Conservation (phyloP, 2,329 filamentous ascomycete species). For the Albifimbria verrucaria region DNA sequence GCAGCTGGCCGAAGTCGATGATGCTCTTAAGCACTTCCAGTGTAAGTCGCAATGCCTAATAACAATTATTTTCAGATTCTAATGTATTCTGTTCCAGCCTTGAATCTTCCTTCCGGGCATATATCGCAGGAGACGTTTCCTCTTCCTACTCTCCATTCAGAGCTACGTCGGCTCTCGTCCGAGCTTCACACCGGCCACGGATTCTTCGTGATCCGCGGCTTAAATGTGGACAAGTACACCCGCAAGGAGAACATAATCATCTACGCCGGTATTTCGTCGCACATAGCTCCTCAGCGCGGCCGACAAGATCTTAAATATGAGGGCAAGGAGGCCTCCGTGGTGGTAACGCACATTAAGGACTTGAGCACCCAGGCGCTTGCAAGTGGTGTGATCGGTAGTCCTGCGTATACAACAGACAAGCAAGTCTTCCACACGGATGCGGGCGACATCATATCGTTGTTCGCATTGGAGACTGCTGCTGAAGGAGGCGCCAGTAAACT, state of each 20-base stretch:
- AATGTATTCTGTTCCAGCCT: slow-evolving; percentile 18
- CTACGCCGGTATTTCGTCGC: slow-evolving; percentile 56
- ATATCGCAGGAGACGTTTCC: slow-evolving; percentile 15
- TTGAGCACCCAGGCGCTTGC: slow-evolving; percentile 14
- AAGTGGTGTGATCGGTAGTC: slow-evolving; percentile 46
- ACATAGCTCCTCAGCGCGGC: slow-evolving; percentile 51
- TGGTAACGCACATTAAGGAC: slow-evolving; percentile 24
- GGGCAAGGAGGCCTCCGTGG: slow-evolving; percentile 41
- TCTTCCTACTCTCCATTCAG: slow-evolving; percentile 16
- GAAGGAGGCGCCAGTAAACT: slow-evolving; percentile 56
- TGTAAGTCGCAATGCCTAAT: slow-evolving; percentile 20
- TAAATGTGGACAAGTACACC: slow-evolving; percentile 47
- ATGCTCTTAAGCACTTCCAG: slow-evolving; percentile 39
- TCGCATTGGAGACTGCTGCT: slow-evolving; percentile 49
- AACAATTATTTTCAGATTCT: neutral
- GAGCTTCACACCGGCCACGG: slow-evolving; percentile 56
- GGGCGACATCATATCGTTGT: slow-evolving; percentile 57
- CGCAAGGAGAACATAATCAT: slow-evolving; percentile 56
- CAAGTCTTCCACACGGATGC: slow-evolving; percentile 61
- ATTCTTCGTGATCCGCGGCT: slow-evolving; percentile 57
- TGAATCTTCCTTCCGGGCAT: slow-evolving; percentile 34
- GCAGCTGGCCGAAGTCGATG: slow-evolving; percentile 48
- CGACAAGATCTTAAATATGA: slow-evolving; percentile 45
- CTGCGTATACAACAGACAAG: slow-evolving; percentile 58
- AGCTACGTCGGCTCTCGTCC: slow-evolving; percentile 47